These are phyloP conservation scores for Stephania japonica DNA, from an alignment of 164 flowering plant species.

Conservation along the genomic window DNA sequence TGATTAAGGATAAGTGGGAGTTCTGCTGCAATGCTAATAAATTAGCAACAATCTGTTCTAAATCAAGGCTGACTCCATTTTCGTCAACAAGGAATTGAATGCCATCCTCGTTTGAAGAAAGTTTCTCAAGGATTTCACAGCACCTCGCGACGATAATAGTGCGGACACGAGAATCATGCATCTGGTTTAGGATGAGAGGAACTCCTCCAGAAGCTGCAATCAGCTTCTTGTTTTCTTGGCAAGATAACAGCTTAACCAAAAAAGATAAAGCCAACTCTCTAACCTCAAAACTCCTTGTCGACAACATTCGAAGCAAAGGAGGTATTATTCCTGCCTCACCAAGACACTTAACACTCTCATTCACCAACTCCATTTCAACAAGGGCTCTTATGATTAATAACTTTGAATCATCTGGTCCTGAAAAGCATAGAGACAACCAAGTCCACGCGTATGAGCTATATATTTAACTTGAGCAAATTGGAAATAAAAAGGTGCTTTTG, in stretches of 20 bases:
- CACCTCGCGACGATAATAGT: conserved; percentile 35
- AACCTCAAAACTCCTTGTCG: conserved; percentile 36
- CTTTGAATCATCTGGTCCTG: conserved; percentile 49
- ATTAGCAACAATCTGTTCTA: conserved; percentile 31
- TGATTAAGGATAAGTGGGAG: conserved; percentile 21
- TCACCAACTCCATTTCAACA: conserved; percentile 40
- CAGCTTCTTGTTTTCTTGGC: conserved; percentile 38
- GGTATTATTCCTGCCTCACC: conserved; percentile 58
- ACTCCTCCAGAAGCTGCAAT: conserved; percentile 56
- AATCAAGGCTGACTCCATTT: conserved; percentile 35
- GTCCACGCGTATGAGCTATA: not conserved
- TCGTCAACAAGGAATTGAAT: conserved; percentile 46
- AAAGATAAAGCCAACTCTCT: conserved; percentile 43
- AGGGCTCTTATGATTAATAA: conserved; percentile 37
- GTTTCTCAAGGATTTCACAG: conserved; percentile 45
- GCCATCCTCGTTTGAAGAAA: conserved; percentile 49
- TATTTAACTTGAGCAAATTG: not conserved
- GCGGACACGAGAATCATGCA: conserved; percentile 34
- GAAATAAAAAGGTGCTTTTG: not conserved
- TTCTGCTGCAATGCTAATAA: conserved; percentile 43
- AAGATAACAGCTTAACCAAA: conserved; percentile 41
- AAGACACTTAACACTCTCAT: conserved; percentile 38
- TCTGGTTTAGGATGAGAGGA: conserved; percentile 32
- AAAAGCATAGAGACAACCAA: conserved; percentile 7
- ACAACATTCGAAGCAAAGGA: conserved; percentile 52